Base-by-base conservation (phyloP, 2,329 filamentous ascomycete genomes). In the Byssothecium circinans region DNA sequence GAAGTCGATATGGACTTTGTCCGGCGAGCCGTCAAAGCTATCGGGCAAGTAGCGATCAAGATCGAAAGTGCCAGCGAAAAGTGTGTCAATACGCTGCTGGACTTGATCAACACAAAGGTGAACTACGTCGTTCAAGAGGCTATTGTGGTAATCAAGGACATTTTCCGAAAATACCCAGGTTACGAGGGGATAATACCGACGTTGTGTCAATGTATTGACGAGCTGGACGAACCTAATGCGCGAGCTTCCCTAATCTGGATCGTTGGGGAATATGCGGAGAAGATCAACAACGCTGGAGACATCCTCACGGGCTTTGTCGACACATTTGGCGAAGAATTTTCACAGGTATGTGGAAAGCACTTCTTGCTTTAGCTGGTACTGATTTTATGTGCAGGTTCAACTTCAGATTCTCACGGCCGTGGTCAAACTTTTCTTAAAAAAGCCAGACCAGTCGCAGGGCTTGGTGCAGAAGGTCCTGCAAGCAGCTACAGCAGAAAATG, bases 1-100 rank as follows among this genome's bases (percentile, higher is more conserved):
- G 94, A 99, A 77, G 92, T 99, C 27, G 94, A 99, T 64, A 97
- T 99, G 91, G 94, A 99, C 71, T 97, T 97, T 69, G 92, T 96
- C 45, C 85, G 91, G 61, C 85, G 94, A 62, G 90, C 94, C 7
- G 89, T 99, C 61, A 94, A 91, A 71, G 94, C 94, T 18, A 99
- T 99, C 61, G 94, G 94, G 2, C 94, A 99, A 72, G 92, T 95
- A 32, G 94, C 94, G 22, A 97, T 99, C 77, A 99, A 99, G 80
- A 96, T 99, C 57, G 94, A 97, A 72, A 86, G 84, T 58, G 89
- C 92, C 3, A 94, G 89, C 66, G 92, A 96, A 73, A 95, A 92
- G 72, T 97, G 94, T 56, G 94, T 99, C 52, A 95, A 95, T 62
- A 89, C 91, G 0, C 78, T 99, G 25, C 80, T 97, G 54, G 94